phyloP scores from a whole-genome alignment of 1,284 basidiomycete species.

The Leccinum subspadiceum region DNA sequence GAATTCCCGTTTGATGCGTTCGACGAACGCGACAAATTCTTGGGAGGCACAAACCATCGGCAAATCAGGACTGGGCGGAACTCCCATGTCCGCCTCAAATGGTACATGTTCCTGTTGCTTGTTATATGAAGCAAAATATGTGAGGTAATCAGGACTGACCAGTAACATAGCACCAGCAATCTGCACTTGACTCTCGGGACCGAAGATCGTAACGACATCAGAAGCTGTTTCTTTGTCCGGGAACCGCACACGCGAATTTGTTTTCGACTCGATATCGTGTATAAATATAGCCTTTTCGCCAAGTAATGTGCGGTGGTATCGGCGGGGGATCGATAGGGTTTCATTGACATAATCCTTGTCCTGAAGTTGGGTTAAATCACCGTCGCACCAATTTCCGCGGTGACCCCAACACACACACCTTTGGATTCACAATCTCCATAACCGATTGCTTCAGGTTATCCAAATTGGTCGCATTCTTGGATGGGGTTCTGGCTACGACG shows the following conservation, averaged over 20 bases:
- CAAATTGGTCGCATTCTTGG: constrained; percentile 95
- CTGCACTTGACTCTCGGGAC: constrained; percentile 95
- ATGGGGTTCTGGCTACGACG: constrained; percentile 94
- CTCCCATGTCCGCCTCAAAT: constrained; percentile 93
- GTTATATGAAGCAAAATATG: constrained; percentile 13
- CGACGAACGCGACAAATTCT: constrained; percentile 82
- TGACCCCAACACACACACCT: constrained; percentile 49
- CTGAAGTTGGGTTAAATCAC: constrained; percentile 37
- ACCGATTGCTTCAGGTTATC: constrained; percentile 96
- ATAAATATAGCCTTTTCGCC: constrained; percentile 98
- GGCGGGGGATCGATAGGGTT: constrained; percentile 87
- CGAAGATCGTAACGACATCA: constrained; percentile 90
- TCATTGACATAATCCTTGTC: constrained; percentile 97
- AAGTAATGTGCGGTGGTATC: constrained; percentile 92
- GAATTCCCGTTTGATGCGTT: constrained; percentile 90
- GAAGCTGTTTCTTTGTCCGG: constrained; percentile 94
- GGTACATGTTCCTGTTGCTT: constrained; percentile 86
- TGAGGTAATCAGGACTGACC: constrained; percentile 43
- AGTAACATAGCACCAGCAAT: constrained; percentile 96
- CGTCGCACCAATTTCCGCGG: not conserved
- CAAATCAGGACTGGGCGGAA: constrained; percentile 82
- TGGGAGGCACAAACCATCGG: constrained; percentile 69
- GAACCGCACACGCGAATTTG: constrained; percentile 92
- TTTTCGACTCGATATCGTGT: constrained; percentile 95
- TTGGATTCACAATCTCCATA: constrained; percentile 96